Conservation (phyloP, 2,329 filamentous ascomycete species). For the Sclerotinia trifoliorum region DNA sequence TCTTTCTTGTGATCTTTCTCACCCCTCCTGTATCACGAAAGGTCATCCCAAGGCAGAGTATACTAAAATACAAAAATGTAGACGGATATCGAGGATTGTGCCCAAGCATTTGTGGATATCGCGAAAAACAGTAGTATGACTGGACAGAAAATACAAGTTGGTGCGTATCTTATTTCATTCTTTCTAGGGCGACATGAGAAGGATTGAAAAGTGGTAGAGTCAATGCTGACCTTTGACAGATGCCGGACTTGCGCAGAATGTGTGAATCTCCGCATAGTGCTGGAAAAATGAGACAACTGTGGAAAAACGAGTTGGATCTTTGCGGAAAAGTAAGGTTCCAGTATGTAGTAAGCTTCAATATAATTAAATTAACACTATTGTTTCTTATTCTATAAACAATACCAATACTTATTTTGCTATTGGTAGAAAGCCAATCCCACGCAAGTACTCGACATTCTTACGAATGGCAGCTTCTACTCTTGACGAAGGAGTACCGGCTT, state of each 20-base stretch:
- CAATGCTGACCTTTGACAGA: constrained; percentile 5
- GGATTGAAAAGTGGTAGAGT: not conserved
- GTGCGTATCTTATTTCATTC: constrained; percentile 27
- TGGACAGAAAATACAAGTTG: constrained; percentile 39
- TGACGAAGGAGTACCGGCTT: not conserved
- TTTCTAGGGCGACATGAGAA: not conserved
- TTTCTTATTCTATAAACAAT: not conserved
- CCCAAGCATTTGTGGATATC: constrained; percentile 53
- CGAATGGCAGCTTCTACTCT: constrained; percentile 17
- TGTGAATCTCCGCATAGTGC: not conserved
- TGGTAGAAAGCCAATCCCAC: constrained; percentile 14
- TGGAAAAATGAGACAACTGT: not conserved
- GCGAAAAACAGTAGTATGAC: constrained; percentile 48
- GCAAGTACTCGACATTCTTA: constrained; percentile 19
- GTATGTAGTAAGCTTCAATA: not conserved
- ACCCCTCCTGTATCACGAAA: too few relatives aligned
- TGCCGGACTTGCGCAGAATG: constrained; percentile 17
- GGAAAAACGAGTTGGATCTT: not conserved
- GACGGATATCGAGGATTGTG: constrained; percentile 53
- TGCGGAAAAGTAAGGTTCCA: not conserved
- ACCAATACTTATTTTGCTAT: constrained; percentile 22
- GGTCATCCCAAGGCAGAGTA: not conserved
- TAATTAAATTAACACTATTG: not conserved
- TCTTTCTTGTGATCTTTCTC: not conserved
- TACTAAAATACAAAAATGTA: constrained; percentile 27